Conservation (phyloP, 805 yeast genomes). For the Metschnikowia henanensis region DNA sequence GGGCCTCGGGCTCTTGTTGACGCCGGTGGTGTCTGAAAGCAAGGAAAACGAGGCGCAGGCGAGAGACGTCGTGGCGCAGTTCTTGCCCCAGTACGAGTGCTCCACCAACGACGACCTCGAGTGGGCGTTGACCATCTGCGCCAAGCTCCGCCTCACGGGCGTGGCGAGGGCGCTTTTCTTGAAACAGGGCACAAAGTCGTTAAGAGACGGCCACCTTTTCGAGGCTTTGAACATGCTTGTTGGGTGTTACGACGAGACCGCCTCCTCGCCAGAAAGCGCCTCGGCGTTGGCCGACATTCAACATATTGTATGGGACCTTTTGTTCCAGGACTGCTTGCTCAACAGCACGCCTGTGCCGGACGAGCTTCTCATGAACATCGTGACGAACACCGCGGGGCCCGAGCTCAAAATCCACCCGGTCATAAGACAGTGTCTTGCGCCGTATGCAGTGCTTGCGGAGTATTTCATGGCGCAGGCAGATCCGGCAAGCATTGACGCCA, state of each 20-base stretch:
- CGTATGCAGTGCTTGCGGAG: constrained; percentile 62
- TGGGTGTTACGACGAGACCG: constrained; percentile 52
- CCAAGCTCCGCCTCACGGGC: constrained; percentile 58
- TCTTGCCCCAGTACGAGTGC: constrained; percentile 60
- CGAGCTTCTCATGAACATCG: constrained; percentile 51
- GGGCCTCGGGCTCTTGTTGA: constrained; percentile 61
- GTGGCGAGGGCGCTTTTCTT: constrained; percentile 58
- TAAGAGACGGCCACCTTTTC: constrained; percentile 53
- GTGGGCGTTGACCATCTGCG: constrained; percentile 75
- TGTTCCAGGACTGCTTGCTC: constrained; percentile 60
- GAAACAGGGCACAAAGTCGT: constrained; percentile 46
- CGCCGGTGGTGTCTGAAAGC: constrained; percentile 44
- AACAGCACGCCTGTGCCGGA: constrained; percentile 57
- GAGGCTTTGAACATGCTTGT: constrained; percentile 68
- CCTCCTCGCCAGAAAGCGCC: constrained; percentile 17
- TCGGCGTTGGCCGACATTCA: constrained; percentile 46
- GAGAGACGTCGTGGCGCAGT: constrained; percentile 47
- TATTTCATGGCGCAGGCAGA: constrained; percentile 38
- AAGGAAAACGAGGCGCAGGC: constrained; percentile 34
- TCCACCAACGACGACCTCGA: constrained; percentile 74
- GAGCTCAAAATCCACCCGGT: constrained; percentile 48
- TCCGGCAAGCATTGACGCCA: constrained; percentile 12
- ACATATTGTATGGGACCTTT: constrained; percentile 54
- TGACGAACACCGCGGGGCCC: constrained; percentile 34
- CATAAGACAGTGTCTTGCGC: constrained; percentile 67